Conservation (phyloP, 2,329 filamentous ascomycete genomes). For the Sclerotinia minor region DNA sequence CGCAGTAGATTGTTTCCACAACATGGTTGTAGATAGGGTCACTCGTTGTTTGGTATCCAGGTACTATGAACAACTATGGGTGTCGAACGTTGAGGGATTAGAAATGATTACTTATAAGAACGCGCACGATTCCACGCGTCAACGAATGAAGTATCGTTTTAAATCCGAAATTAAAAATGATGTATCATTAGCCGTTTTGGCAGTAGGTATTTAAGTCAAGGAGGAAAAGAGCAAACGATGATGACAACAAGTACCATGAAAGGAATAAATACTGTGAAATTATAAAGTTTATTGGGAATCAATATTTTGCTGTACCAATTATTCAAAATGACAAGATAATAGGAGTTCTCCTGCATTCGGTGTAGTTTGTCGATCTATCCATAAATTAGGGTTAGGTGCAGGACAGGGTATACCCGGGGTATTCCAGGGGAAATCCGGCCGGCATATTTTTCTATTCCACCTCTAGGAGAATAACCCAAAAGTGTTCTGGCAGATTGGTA, state of each 20-base stretch:
- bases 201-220: background rate
- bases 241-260: background rate
- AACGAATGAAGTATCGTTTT: background rate
- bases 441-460: no score
- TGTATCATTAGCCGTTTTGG: background rate
- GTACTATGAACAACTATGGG: background rate
- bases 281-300: no score
- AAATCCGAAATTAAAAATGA: background rate
- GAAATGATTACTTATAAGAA: background rate
- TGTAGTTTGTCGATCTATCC: background rate
- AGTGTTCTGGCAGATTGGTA: no score
- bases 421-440: no score
- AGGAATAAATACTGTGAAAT: background rate
- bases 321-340: background rate
- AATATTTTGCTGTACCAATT: background rate
- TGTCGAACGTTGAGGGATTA: conserved; percentile 2
- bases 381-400: background rate
- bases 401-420: no score
- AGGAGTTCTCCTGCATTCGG: background rate
- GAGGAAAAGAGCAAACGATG: background rate
- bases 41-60: background rate
- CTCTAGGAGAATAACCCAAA: no score
- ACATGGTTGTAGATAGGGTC: conserved; percentile 7
- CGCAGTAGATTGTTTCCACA: conserved; percentile 18
- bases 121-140: background rate